Conservation (phyloP, 768 basidiomycete genomes). For the Collybiopsis confluens region DNA sequence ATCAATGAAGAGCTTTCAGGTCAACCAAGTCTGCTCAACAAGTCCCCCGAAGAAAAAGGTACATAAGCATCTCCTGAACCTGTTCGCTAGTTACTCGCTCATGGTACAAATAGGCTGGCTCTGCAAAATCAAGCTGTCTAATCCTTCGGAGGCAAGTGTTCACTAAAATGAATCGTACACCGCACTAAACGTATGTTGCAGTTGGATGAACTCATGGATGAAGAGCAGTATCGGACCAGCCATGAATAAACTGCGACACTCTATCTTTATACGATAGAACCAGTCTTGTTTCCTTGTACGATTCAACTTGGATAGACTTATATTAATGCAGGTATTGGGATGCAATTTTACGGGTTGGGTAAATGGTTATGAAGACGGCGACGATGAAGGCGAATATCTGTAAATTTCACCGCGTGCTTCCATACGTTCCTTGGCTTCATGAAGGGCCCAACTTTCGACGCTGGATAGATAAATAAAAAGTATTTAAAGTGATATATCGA, state of each 20-base stretch:
- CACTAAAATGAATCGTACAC: background rate
- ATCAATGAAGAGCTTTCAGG: slow-evolving; percentile 69
- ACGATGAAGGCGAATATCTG: slow-evolving; percentile 58
- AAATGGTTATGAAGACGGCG: slow-evolving; percentile 8
- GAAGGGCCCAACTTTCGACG: slow-evolving; percentile 89
- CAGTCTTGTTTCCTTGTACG: background rate
- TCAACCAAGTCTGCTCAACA: slow-evolving; percentile 83
- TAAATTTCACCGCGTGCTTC: slow-evolving; percentile 89
- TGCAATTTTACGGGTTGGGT: no score
- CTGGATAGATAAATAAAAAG: slow-evolving; percentile 35
- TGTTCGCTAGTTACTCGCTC: background rate
- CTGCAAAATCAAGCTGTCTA: slow-evolving; percentile 82
- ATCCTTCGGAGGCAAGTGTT: slow-evolving; percentile 66
- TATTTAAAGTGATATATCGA: background rate
- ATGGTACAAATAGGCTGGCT: slow-evolving; percentile 73
- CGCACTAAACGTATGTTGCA: slow-evolving; percentile 21
- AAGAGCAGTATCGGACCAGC: slow-evolving; percentile 63
- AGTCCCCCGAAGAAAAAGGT: slow-evolving; percentile 83
- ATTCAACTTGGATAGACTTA: background rate
- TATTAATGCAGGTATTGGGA: no score
- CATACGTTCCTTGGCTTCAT: slow-evolving; percentile 87
- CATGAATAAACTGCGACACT: slow-evolving; percentile 23
- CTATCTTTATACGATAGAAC: background rate
- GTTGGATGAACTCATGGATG: slow-evolving; percentile 69
- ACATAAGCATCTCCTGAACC: slow-evolving; percentile 17